Evolutionary conservation across 176 grass and related monocot genomes (phyloP), one percentile per base, ranked within the genome.

Genomic region (Oryza punctata): DNA sequence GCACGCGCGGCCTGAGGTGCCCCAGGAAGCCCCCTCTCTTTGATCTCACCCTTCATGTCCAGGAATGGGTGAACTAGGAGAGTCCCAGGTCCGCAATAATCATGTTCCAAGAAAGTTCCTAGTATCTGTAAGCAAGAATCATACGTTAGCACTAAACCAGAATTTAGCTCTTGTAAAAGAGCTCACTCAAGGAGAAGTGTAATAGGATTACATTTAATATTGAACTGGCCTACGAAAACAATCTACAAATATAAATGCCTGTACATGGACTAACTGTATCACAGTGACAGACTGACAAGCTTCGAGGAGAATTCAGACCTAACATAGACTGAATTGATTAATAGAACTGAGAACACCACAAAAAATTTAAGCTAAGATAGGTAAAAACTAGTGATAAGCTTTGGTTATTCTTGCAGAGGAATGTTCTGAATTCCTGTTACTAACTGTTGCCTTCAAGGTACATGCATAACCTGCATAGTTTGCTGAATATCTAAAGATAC

Each of bases 41-140:
- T 90, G 73, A 94, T 87, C 23, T 88, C 73, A 41, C 90, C 82
- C 28, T 89, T 87, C 93, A 96, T 94, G 66, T 99, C 96, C 85
- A 93, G 52, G 93, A 99, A 99, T 8, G 89, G 93, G 50, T 92
- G 83, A 52, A 99, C 89, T 70, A 96, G 77, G 47, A 99, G 86
- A 33, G 96, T 96, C 6, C 96, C 93, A 7, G 91, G 93, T 49
- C 96, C 89, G 2, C 96, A 87, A 73, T 99, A 96, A 72, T 96
- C 89, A 1, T 70, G 83, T 64, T 78, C 73, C 77, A 96, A 80
- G 85, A 94, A 96, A 3, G 35, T 75, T 15, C 83, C 76, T 24
- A 92, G 65, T 47, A 99, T 93, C 93, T 99, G 89, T 1, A 27
- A 84, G 47, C 21, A 65, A 78, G 28, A 85, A 80, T 15, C 38